Percentiles rank a stretch among this genome's conserved stretches.
These are phyloP conservation scores for Bocquillonia castaneifolia DNA, from an alignment of 441 rosid species.

Conservation along the genomic window DNA sequence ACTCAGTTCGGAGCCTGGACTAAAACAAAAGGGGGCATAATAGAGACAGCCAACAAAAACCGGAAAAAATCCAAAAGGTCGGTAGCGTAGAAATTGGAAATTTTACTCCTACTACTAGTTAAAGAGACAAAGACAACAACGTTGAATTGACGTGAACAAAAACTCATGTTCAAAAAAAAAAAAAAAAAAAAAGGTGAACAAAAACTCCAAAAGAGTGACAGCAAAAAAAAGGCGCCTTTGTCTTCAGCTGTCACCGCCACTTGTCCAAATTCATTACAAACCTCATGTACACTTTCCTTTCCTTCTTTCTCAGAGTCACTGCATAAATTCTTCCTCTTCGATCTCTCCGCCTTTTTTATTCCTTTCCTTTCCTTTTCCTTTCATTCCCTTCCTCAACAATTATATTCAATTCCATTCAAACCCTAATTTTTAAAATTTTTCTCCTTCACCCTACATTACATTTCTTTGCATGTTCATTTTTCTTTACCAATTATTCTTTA, in stretches of 20 bases:
- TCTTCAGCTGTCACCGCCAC: not conserved
- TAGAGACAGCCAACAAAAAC: too few species aligned
- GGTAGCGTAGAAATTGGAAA: too few species aligned
- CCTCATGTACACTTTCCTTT: too few species aligned
- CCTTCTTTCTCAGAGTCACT: not conserved
- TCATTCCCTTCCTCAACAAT: not conserved
- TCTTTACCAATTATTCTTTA: too few species aligned
- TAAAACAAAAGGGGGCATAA: too few species aligned
- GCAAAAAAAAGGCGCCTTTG: slow-evolving; percentile 3
- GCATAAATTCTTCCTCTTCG: slow-evolving; percentile 26
- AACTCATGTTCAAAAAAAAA: not conserved
- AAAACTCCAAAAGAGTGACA: slow-evolving; percentile 11
- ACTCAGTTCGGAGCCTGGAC: too few species aligned
- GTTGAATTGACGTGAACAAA: too few species aligned
- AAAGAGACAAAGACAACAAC: too few species aligned
- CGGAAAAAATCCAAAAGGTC: not conserved
- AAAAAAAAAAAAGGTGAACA: not conserved
- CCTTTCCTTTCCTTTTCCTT: not conserved
- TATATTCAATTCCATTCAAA: too few species aligned
- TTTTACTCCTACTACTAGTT: too few species aligned
- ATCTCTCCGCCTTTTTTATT: slow-evolving; percentile 36
- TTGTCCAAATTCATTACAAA: too few species aligned
- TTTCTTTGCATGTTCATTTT: not conserved
- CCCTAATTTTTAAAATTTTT: not conserved
- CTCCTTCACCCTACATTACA: not conserved